Percentiles rank a stretch among this genome's conserved stretches.
phyloP scores from a whole-genome alignment of 2,329 filamentous ascomycete species.

The Botrytis tulipae region DNA sequence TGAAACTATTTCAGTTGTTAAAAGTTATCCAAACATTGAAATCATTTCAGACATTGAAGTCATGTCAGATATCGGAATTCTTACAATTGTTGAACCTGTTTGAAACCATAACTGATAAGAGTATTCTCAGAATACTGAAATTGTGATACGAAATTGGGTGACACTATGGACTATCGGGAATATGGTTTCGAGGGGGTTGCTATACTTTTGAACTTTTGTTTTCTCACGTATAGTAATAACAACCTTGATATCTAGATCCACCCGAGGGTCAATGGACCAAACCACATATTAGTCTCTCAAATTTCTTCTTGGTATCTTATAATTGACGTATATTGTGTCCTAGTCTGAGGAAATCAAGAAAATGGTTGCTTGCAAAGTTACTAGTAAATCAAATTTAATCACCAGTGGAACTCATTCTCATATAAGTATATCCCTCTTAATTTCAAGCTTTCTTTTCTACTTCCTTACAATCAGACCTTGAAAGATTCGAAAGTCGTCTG shows the following conservation, averaged over 20 bases:
- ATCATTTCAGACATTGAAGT: background rate
- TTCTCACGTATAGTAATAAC: background rate
- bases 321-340: background rate
- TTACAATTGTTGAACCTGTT: background rate
- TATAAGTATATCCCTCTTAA: background rate
- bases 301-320: background rate
- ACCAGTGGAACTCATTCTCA: background rate
- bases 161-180: background rate
- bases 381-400: background rate
- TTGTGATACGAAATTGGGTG: background rate
- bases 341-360: background rate
- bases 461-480: background rate
- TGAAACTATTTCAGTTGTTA: too few relatives aligned
- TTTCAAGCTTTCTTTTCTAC: background rate
- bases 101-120: background rate
- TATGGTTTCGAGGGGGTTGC: background rate
- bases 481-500: background rate
- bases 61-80: background rate
- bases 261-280: background rate
- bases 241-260: too few relatives aligned
- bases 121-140: background rate
- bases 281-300: background rate
- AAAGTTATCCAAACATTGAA: too few relatives aligned
- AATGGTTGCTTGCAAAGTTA: background rate
- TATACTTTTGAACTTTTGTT: background rate